Base-by-base conservation (phyloP, 1,284 basidiomycete genomes). In the Fomitopsis schrenkii region DNA sequence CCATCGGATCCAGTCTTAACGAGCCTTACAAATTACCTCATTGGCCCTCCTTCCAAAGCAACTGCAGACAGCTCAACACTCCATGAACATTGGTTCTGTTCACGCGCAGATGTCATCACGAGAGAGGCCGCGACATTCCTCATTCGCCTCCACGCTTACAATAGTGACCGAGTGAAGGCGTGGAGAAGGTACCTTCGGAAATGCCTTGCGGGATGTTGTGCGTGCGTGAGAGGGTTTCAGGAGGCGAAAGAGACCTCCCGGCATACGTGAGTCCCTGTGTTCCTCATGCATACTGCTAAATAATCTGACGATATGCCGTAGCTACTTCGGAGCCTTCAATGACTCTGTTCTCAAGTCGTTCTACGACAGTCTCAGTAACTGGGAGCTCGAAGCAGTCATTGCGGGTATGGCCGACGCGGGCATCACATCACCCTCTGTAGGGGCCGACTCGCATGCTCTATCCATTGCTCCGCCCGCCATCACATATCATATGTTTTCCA, bases 101-200 rank as follows among this genome's bases (percentile, higher is more conserved):
- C 75, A 46, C 77, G 78, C 44, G 88, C 87, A 2, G 75, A 81
- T 56, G 67, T 76, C 19, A 74, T 83, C 42, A 82, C 82, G 0
- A 70, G 79, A 6, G 85, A 82, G 58, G 84, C 87, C 1, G 91
- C 94, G 0, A 87, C 84, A 0, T 96, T 93, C 75, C 80, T 93
- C 55, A 78, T 95, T 57, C 84, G 92, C 63, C 74, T 95, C 50
- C 89, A 91, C 68, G 93, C 93, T 4, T 95, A 93, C 67, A 78
- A 83, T 57, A 85, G 85, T 62, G 70, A 74, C 0, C 77, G 79
- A 15, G 86, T 91, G 5, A 76, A 81, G 2, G 71, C 76, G 48
- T 95, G 91, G 91, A 85, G 86, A 70, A 70, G 71, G 17, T 80
- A 78, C 61, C 72, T 94, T 55, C 77, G 79, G 54, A 65, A 64